Percentiles rank a stretch among this genome's conserved stretches.
These are phyloP conservation scores for Rhododendron griersonianum DNA, from an alignment of 148 eudicot genomes.

Conservation along the genomic window DNA sequence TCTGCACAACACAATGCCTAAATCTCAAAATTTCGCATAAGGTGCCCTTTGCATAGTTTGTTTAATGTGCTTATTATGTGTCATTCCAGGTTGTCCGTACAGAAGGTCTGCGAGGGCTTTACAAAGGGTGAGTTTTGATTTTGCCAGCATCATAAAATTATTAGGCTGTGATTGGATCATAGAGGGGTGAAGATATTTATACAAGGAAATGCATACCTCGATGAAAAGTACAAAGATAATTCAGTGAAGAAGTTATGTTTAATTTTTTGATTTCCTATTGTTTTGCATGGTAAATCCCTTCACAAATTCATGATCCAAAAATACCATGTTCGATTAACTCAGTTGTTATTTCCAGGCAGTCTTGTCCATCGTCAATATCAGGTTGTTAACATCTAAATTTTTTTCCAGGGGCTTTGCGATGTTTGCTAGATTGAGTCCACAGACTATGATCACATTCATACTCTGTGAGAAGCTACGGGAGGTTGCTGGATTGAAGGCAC, in stretches of 20 bases:
- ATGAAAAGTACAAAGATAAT: background rate
- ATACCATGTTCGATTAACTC: background rate
- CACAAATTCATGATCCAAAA: background rate
- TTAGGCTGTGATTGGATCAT: background rate
- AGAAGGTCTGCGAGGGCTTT: conserved; percentile 84
- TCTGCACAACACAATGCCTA: background rate
- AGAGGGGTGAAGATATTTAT: background rate
- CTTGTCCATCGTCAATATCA: background rate
- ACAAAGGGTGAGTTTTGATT: conserved; percentile 72
- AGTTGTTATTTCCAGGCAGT: background rate
- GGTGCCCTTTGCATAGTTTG: background rate
- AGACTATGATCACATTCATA: conserved; percentile 77
- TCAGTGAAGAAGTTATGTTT: background rate
- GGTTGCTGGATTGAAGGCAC: conserved; percentile 66
- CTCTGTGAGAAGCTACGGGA: conserved; percentile 85
- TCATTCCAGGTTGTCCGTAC: conserved; percentile 60
- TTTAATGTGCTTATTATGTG: conserved; percentile 13
- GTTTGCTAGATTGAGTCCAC: conserved; percentile 88
- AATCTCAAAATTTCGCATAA: background rate
- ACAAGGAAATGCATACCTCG: background rate
- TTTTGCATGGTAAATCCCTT: background rate
- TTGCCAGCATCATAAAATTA: background rate
- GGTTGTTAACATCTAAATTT: background rate
- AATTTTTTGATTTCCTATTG: background rate
- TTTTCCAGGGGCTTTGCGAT: conserved; percentile 66